Base-by-base conservation (phyloP, 768 basidiomycete species). In the Tylopilus felleus region DNA sequence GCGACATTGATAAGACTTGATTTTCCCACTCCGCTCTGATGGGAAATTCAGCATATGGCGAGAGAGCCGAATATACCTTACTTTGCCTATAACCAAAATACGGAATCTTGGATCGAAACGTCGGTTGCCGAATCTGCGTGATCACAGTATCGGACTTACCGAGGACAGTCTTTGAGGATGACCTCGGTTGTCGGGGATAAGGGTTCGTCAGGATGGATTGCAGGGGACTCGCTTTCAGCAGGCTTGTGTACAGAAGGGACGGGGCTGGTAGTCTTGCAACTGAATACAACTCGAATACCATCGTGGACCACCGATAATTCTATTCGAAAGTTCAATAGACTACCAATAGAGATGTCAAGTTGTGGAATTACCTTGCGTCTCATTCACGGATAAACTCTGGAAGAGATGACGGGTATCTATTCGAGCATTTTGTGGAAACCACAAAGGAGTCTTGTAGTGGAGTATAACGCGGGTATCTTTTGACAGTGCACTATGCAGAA, bases 51-150 rank as follows among this genome's bases (percentile, higher is more conserved):
- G 33, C 14, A 21, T 16, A 17, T 27, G 42, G 19, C 14, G 19
- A 12, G 5, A 21, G 21, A 5, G 7, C 33, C 3, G 5, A n/a
- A 16, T 28, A 2, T 22, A 21, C 1, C 31, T 19, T 28, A 44
- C 51, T 6, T 51, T 51, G 7, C 51, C 51, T 10, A 52, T 52
- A 7, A 46, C 43, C 27, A 52, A 29, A 36, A 52, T 52, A 22
- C 44, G 51, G 36, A 52, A 52, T 12, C 51, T 51, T 14, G 5
- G 14, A 33, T 42, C 4, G 4, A 50, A 23, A 3, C 6, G 22
- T 50, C 29, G 29, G 29, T 17, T 25, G 33, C 14, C 3, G 23
- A 42, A 5, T 5, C 19, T n/a, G 4, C 1, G 8, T 3, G 22
- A 43, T 33, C 0, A 17, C 4, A n/a, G 9, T 1, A 25, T 38